Evolutionary conservation across 805 yeast species (phyloP), one percentile per base, ranked within the genome.

Genomic region (Yarrowia sp.): DNA sequence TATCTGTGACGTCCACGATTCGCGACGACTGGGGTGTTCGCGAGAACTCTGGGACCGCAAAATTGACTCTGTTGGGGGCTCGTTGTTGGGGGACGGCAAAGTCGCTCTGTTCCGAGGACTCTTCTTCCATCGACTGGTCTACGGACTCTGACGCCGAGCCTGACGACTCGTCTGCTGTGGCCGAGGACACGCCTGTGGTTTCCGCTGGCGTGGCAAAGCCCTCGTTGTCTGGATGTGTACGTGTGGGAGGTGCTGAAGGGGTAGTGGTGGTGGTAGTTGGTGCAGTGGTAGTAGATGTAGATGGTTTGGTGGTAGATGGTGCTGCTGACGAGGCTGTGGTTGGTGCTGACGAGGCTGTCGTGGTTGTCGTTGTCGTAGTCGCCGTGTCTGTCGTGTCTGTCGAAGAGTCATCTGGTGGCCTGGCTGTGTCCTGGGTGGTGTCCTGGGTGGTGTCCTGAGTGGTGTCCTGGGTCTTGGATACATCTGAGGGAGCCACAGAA

Each of bases 1-100:
- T 22, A n/a, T 51, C 58, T 8, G 58, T 51, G 32, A 51, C 58
- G 41, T 51, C 58, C 6, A 51, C 58, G 16, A 51, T 51, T 2
- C 58, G 58, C 2, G 40, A 19, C 21, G 58, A 22, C 12, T 51
- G n/a, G n/a, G n/a, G 58, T 28, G 10, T n/a, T 4, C 12, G 46
- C 12, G 28, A 19, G 28, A 19, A 22, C 6, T 43, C 48, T 5
- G 41, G 58, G 7, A 26, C 7, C 21, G 48, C 17, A 43, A 44
- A 44, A 33, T 44, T 44, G 28, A 26, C 51, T 9, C 33, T 4
- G 30, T 26, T 26, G 51, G 9, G 41, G n/a, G n/a, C n/a, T n/a
- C n/a, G n/a, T n/a, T n/a, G n/a, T n/a, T n/a, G n/a, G n/a, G n/a
- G n/a, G 19, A 22, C 11, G 30, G 30, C 48, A 38, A 38, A 38